Percentiles rank a stretch among this genome's conserved stretches.
Conservation (phyloP, 1,284 basidiomycete genomes). For the Phylloboletellus chloephorus region DNA sequence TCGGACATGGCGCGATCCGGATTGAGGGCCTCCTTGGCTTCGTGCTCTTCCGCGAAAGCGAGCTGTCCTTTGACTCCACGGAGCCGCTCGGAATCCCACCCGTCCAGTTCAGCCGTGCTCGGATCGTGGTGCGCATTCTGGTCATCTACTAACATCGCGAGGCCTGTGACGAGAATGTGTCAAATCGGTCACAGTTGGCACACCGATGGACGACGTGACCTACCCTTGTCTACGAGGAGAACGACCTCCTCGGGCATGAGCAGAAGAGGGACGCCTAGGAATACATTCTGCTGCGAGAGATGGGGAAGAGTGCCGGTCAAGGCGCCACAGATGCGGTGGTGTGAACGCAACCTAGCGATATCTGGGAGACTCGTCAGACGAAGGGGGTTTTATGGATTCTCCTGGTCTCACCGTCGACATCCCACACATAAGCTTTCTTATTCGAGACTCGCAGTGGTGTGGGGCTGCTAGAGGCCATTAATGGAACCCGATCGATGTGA, state of each 20-base stretch:
- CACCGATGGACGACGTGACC: constrained; percentile 12
- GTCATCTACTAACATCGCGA: constrained; percentile 78
- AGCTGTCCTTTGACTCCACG: constrained; percentile 45
- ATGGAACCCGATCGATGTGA: neutral
- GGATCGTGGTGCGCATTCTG: constrained; percentile 58
- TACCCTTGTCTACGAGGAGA: constrained; percentile 77
- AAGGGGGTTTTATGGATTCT: neutral
- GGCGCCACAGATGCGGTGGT: constrained; percentile 81
- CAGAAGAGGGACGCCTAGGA: constrained; percentile 85
- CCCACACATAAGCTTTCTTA: constrained; percentile 71
- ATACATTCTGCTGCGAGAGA: constrained; percentile 94
- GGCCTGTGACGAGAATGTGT: constrained; percentile 41
- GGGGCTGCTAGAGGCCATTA: constrained; percentile 18
- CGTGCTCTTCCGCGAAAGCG: constrained; percentile 40
- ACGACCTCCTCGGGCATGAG: constrained; percentile 92
- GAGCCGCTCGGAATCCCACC: constrained; percentile 52
- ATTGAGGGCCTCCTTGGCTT: constrained; percentile 39
- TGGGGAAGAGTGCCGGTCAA: constrained; percentile 90
- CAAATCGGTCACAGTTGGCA: constrained; percentile 4
- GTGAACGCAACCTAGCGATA: constrained; percentile 69
- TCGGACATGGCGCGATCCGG: constrained; percentile 49
- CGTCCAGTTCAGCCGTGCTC: constrained; percentile 42
- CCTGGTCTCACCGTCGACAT: constrained; percentile 56
- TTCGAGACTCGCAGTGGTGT: constrained; percentile 60
- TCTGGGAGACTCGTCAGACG: constrained; percentile 43